Conservation (phyloP, 1,284 basidiomycete genomes). For the Rhodotorula sp. region DNA sequence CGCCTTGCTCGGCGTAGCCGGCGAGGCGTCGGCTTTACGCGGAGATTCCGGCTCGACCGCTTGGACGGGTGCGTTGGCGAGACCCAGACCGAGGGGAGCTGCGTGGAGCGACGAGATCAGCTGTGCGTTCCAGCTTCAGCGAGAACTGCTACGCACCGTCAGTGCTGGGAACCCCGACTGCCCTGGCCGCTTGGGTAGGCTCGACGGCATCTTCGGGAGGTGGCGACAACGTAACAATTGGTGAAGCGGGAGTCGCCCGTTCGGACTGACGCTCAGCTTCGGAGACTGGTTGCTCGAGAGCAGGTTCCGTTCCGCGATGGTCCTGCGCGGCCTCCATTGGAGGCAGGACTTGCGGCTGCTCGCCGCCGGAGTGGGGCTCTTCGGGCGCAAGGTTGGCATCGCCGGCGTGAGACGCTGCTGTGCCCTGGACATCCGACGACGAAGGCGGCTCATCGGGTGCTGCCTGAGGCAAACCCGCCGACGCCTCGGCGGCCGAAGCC, state of each 20-base stretch:
- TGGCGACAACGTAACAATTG: not conserved
- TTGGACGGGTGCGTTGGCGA: not conserved
- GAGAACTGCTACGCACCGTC: not conserved
- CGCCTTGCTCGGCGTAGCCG: not conserved
- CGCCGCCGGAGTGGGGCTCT: no score
- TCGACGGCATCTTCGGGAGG: not conserved
- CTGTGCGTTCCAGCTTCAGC: no score
- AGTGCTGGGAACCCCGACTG: no score
- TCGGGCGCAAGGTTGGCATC: no score
- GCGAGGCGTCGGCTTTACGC: not conserved
- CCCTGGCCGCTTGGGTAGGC: not conserved
- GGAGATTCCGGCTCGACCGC: not conserved
- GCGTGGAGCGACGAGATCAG: not conserved
- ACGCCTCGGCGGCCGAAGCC: not conserved
- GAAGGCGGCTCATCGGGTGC: no score
- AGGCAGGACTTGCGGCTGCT: no score
- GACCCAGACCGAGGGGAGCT: not conserved
- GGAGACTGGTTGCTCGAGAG: not conserved
- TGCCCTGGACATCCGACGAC: no score
- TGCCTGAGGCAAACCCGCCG: not conserved
- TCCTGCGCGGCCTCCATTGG: no score
- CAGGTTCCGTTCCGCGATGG: not conserved
- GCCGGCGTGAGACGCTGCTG: no score
- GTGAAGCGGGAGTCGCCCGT: not conserved
- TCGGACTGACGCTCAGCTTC: not conserved